A percentile compares a stretch with the other conserved stretches of the same genome.
These are phyloP conservation scores for Metschnikowia continentalis DNA, from an alignment of 805 yeast species.

Conservation along the genomic window DNA sequence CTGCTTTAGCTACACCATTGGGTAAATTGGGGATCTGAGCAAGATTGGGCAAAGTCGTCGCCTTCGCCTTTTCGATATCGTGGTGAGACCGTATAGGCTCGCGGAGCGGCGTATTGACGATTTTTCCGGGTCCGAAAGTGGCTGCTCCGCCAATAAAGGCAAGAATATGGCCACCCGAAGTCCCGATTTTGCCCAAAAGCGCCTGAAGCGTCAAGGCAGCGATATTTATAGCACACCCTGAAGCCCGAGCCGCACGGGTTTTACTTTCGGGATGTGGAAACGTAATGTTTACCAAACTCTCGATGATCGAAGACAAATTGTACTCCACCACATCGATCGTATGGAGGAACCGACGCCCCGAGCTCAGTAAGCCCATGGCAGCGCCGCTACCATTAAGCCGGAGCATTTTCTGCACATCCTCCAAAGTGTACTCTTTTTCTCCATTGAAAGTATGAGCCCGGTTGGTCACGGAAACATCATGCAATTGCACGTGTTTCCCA, in stretches of 20 bases:
- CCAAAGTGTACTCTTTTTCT: slow-evolving; percentile 44
- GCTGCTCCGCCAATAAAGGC: slow-evolving; percentile 62
- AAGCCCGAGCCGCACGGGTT: slow-evolving; percentile 50
- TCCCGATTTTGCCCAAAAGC: slow-evolving; percentile 36
- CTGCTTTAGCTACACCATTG: slow-evolving; percentile 25
- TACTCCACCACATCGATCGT: slow-evolving; percentile 49
- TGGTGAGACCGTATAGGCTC: slow-evolving; percentile 67
- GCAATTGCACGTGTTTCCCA: slow-evolving; percentile 58
- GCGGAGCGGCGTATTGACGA: slow-evolving; percentile 52
- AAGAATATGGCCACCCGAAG: slow-evolving; percentile 52
- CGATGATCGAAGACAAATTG: slow-evolving; percentile 45
- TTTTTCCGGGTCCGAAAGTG: slow-evolving; percentile 60
- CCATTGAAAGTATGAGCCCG: slow-evolving; percentile 50
- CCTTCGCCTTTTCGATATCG: slow-evolving; percentile 46
- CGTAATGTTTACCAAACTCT: slow-evolving; percentile 43
- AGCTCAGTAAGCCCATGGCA: slow-evolving; percentile 2
- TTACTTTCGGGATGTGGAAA: slow-evolving; percentile 43
- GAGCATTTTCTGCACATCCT: slow-evolving; percentile 42
- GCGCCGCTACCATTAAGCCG: slow-evolving; percentile 37
- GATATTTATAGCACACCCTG: slow-evolving; percentile 57
- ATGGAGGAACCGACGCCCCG: slow-evolving; percentile 39
- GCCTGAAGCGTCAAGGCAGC: slow-evolving; percentile 37
- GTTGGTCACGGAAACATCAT: slow-evolving; percentile 39
- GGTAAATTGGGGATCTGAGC: slow-evolving; percentile 31
- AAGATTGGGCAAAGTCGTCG: slow-evolving; percentile 22